Evolutionary conservation across 2,329 filamentous ascomycete genomes (phyloP).

Genomic region (Aspergillus brunneoviolaceus): DNA sequence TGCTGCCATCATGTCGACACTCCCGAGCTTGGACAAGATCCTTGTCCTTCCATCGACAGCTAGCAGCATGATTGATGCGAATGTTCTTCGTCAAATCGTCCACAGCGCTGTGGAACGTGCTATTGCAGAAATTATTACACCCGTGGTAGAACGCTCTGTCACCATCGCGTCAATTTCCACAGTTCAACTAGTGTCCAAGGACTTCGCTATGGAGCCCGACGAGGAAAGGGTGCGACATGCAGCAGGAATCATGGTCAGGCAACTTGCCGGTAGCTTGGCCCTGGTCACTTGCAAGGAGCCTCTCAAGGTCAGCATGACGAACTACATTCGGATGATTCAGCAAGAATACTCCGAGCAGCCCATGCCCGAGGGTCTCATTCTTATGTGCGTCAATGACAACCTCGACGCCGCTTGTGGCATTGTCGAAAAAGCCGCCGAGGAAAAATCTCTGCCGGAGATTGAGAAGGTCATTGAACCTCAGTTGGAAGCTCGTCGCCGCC

Average conservation of each 20-base stretch:
- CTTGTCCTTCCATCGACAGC: constrained; percentile 76
- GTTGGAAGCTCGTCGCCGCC: constrained; percentile 72
- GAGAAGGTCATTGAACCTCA: constrained; percentile 87
- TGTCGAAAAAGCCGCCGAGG: constrained; percentile 93
- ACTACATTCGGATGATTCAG: constrained; percentile 88
- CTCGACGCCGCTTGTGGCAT: constrained; percentile 89
- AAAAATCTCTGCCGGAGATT: constrained; percentile 89
- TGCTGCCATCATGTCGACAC: constrained; percentile 71
- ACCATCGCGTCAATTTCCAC: constrained; percentile 98
- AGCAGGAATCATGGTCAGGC: constrained; percentile 91
- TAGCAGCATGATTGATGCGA: constrained; percentile 72
- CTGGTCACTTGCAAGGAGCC: constrained; percentile 99
- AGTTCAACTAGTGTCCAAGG: constrained; percentile 90
- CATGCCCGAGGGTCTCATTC: constrained; percentile 87
- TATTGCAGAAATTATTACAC: constrained; percentile 93
- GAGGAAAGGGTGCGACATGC: constrained; percentile 82
- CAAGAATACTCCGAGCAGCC: constrained; percentile 64
- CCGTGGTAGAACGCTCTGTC: constrained; percentile 94
- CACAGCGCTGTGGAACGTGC: constrained; percentile 82
- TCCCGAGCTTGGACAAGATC: constrained; percentile 79
- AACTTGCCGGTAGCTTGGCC: constrained; percentile 87
- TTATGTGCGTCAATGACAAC: constrained; percentile 99
- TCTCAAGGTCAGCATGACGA: constrained; percentile 91
- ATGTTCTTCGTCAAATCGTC: constrained; percentile 71
- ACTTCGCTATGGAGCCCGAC: constrained; percentile 90